These are phyloP conservation scores for Lagenidium giganteum DNA, from an alignment of 352 stramenopile genomes.

Conservation along the genomic window DNA sequence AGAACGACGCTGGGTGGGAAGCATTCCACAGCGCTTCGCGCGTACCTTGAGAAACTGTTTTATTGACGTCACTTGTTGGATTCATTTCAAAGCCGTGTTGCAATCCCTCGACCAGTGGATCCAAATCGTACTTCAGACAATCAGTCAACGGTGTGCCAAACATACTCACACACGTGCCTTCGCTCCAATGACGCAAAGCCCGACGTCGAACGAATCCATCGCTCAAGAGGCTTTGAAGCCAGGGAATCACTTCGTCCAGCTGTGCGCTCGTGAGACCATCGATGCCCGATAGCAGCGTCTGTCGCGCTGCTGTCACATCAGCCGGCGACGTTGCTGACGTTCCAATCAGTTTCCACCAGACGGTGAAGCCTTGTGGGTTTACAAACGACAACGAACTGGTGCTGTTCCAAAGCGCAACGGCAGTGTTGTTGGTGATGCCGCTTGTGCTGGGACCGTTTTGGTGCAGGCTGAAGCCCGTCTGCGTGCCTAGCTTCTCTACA, in stretches of 20 bases:
- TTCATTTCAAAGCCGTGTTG: constrained; percentile 71
- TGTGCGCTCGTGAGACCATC: constrained; percentile 26
- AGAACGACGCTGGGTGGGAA: constrained; percentile 28
- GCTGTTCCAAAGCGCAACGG: constrained; percentile 39
- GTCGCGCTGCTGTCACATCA: constrained; percentile 7
- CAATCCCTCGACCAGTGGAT: constrained; percentile 36
- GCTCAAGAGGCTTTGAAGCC: constrained; percentile 31
- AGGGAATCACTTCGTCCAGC: constrained; percentile 28
- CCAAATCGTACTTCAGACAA: constrained; percentile 53
- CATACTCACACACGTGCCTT: constrained; percentile 49
- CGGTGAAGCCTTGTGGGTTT: constrained; percentile 37
- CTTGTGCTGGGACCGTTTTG: constrained; percentile 19
- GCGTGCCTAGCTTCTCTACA: constrained; percentile 32
- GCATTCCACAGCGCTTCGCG: constrained; percentile 30
- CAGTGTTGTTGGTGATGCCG: constrained; percentile 24
- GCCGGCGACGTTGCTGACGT: neutral
- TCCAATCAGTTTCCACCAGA: constrained; percentile 30
- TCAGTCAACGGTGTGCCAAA: constrained; percentile 25
- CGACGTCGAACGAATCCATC: constrained; percentile 44
- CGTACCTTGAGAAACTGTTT: constrained; percentile 14
- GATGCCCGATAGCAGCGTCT: constrained; percentile 14
- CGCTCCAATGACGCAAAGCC: constrained; percentile 53
- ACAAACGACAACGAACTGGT: constrained; percentile 34
- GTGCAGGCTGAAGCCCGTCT: constrained; percentile 49
- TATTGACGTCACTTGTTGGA: constrained; percentile 8